These are phyloP conservation scores for Crithidia brevicula DNA, from an alignment of 208 protist genomes.

Conservation along the genomic window DNA sequence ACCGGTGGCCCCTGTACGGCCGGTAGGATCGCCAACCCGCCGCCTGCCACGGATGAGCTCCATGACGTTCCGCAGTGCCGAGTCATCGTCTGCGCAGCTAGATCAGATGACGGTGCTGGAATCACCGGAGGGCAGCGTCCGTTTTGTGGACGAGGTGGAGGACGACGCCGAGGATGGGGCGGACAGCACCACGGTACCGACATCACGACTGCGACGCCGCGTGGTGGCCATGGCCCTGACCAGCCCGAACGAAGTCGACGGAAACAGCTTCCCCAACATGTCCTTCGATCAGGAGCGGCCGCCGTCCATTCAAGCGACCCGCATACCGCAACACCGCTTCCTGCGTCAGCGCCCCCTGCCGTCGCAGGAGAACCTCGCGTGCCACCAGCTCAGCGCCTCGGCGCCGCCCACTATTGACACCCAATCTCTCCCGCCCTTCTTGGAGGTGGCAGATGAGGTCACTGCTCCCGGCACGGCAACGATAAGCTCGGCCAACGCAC, in stretches of 20 bases:
- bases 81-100: slow-evolving; percentile 13
- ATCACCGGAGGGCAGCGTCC: slow-evolving; percentile 11
- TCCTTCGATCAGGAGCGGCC: slow-evolving; percentile 11
- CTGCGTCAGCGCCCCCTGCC: background rate
- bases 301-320: slow-evolving; percentile 9
- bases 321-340: background rate
- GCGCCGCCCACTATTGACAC: background rate
- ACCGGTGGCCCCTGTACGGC: too few relatives aligned
- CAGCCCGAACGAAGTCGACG: background rate
- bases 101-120: slow-evolving; percentile 30
- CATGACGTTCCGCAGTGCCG: slow-evolving; percentile 16
- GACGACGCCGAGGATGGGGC: slow-evolving; percentile 5
- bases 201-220: slow-evolving; percentile 3
- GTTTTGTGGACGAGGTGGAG: slow-evolving; percentile 6
- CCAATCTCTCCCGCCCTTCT: background rate
- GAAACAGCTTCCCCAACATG: background rate
- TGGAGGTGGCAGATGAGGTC: background rate
- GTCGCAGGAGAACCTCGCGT: background rate
- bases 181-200: background rate
- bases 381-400: background rate
- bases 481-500: background rate
- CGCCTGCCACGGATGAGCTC: slow-evolving; percentile 6
- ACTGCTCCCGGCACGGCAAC: background rate
- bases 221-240: background rate
- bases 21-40: too few relatives aligned